phyloP scores from a whole-genome alignment of 768 basidiomycete genomes.

The Lactifluus subvellereus region DNA sequence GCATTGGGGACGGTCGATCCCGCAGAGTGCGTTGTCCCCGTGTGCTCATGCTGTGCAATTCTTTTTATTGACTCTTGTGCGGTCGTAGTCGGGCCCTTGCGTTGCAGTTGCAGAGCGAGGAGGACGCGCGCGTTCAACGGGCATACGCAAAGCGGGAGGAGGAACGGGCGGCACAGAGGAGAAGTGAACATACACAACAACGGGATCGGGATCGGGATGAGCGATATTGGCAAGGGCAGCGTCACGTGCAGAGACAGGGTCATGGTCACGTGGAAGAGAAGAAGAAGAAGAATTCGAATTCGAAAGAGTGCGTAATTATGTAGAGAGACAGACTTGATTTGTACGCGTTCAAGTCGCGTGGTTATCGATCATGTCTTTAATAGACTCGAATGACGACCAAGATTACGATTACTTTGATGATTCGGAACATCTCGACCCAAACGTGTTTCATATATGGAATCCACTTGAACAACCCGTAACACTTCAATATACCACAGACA shows the following conservation, averaged over 20 bases:
- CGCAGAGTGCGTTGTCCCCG: constrained; percentile 49
- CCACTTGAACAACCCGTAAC: constrained; percentile 24
- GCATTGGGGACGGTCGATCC: constrained; percentile 40
- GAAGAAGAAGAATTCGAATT: background rate
- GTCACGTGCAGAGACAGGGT: constrained; percentile 7
- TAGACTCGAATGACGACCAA: constrained; percentile 6
- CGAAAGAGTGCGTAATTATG: constrained; percentile 21
- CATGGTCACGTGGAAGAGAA: constrained; percentile 8
- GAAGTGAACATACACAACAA: constrained; percentile 3
- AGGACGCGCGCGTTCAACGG: constrained; percentile 46
- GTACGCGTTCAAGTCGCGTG: background rate
- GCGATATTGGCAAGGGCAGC: constrained; percentile 1
- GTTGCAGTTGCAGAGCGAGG: constrained; percentile 71
- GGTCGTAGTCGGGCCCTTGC: constrained; percentile 58
- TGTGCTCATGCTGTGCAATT: background rate
- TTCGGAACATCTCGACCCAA: constrained; percentile 14
- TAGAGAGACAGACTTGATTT: background rate
- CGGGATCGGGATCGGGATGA: background rate
- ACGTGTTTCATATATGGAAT: constrained; percentile 25
- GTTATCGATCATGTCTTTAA: background rate
- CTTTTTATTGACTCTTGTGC: background rate
- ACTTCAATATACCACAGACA: constrained; percentile 25
- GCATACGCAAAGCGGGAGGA: constrained; percentile 34
- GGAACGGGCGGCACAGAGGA: constrained; percentile 33
- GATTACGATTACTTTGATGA: constrained; percentile 17